Evolutionary conservation across 371 early-diverging fungal species (phyloP).

Genomic region (Apophysomyces elegans): DNA sequence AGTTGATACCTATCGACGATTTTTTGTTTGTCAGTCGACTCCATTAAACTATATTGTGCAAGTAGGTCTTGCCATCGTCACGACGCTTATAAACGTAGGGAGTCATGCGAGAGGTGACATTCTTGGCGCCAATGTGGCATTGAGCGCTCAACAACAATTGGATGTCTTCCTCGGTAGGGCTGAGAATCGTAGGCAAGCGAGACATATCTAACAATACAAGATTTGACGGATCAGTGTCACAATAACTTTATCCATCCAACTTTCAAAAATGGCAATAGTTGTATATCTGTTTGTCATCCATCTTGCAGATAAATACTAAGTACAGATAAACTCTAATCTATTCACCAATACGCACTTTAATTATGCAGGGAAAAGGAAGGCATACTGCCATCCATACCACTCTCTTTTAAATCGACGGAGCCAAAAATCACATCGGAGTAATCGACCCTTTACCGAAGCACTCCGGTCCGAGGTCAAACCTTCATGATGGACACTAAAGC

Average conservation of each 20-base stretch:
- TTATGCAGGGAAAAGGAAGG: conserved; percentile 5
- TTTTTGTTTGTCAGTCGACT: neutral
- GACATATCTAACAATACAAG: neutral
- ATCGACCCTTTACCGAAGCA: neutral
- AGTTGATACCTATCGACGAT: conserved; percentile 61
- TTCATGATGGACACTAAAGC: too few species aligned
- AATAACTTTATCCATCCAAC: conserved; percentile 1
- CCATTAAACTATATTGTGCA: neutral
- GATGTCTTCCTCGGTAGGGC: conserved; percentile 88
- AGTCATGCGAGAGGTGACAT: conserved; percentile 87
- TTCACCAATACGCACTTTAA: neutral
- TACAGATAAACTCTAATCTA: neutral
- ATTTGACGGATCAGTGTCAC: neutral
- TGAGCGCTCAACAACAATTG: conserved; percentile 93
- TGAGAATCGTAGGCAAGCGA: conserved; percentile 44
- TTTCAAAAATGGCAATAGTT: conserved; percentile 4
- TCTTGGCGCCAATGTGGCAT: conserved; percentile 91
- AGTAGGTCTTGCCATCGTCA: conserved; percentile 71
- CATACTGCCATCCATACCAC: neutral
- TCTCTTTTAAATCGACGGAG: neutral
- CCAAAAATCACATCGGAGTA: neutral
- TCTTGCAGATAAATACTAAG: neutral
- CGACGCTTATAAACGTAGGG: conserved; percentile 95
- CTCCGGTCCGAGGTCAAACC: neutral
- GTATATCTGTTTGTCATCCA: conserved; percentile 9